phyloP scores from a whole-genome alignment of 2,329 filamentous ascomycete species.

The Colletotrichum salicis region DNA sequence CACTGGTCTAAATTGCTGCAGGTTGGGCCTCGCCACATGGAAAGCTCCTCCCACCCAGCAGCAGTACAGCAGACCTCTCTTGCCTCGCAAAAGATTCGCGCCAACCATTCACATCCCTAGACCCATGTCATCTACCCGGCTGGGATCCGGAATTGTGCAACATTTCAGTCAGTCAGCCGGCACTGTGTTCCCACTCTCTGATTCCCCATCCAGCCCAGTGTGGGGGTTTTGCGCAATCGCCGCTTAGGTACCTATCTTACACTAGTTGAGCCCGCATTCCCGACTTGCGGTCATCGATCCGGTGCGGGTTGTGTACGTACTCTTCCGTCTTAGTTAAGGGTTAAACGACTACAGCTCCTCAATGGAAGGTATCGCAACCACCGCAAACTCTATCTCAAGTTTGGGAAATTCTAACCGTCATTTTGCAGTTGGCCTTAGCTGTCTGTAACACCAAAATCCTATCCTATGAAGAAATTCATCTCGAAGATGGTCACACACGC shows the following conservation, averaged over 20 bases:
- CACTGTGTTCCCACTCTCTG: conserved; percentile 4
- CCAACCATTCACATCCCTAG: conserved; percentile 16
- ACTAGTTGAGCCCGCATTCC: background rate
- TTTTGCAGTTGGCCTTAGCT: background rate
- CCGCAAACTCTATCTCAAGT: background rate
- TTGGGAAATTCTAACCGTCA: background rate
- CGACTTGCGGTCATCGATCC: background rate
- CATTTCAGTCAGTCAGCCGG: background rate
- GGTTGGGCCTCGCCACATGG: conserved; percentile 9
- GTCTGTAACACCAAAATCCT: background rate
- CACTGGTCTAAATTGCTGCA: conserved; percentile 10
- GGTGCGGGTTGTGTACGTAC: background rate
- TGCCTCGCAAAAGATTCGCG: conserved; percentile 22
- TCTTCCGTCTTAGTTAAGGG: conserved; percentile 4
- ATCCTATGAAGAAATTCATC: conserved; percentile 44
- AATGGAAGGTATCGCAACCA: background rate
- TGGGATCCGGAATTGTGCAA: background rate
- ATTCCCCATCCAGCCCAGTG: background rate
- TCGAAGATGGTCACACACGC: conserved; percentile 54
- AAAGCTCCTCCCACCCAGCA: conserved; percentile 7
- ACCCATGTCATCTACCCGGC: conserved; percentile 20
- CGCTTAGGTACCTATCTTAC: background rate
- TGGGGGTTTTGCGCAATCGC: conserved; percentile 11
- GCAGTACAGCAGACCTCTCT: background rate
- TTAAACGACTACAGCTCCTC: background rate